Base-by-base conservation (phyloP, 2,329 filamentous ascomycete genomes). In the Botrytis galanthina region DNA sequence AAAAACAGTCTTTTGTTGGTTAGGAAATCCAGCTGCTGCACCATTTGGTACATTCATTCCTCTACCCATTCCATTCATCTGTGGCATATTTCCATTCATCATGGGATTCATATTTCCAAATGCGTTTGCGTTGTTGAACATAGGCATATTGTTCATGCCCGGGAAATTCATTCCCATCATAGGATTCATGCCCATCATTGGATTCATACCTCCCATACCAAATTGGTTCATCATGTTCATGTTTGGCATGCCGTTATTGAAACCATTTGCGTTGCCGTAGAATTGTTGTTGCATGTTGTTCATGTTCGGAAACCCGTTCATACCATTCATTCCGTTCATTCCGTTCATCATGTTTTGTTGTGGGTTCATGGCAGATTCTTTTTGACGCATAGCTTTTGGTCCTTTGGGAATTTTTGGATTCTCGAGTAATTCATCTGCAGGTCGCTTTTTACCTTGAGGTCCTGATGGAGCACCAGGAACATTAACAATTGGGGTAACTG, bases 381-480 rank as follows among this genome's bases (percentile, higher is more conserved):
- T 82, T 77, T 84, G 86, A 77, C 87, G 88, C 89, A 90, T 92
- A 54, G 87, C 89, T 80, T 89, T 90, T 3, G 89, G 90, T 0
- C 86, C 89, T 78, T 91, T 91, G 63, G 89, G 88, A 59, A 91
- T 88, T 79, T 88, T 88, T 59, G 88, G 87, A 77, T 91, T 90
- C 78, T 90, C 89, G 10, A 87, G 83, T 46, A 86, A 86, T 70
- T 94, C 91, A 51, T 95, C 93, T 22, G 94, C 94, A 18, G 92
- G 88, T 35, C 96, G 90, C 84, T 98, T 99, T 84, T 93, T 96
- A 39, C 72, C 72, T 18, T 73, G 68, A 59, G 71, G 71, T 39
- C 66, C 71, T 32, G 66, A 71, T 16, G 72, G 72, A 39, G 64
- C 72, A 22, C 66, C 72, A 18, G 57, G n/a, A 46, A 73, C 57